Percentiles rank a stretch among this genome's conserved stretches.
These are phyloP conservation scores for Casaregolazyma lundiana DNA, from an alignment of 1,139 yeast species.

Conservation along the genomic window DNA sequence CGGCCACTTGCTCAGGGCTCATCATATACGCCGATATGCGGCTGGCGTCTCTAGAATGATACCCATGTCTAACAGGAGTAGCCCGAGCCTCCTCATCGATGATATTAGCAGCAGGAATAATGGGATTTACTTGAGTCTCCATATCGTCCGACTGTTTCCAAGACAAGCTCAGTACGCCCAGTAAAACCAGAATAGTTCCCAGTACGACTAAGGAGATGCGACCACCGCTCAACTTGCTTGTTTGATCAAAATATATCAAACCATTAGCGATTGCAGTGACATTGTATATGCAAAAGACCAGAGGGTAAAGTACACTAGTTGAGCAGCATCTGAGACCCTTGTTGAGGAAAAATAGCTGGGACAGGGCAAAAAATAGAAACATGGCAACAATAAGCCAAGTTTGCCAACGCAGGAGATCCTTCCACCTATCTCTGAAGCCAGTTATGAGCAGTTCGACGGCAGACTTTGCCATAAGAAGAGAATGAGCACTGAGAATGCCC, in stretches of 20 bases:
- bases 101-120: neutral
- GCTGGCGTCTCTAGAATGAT: slow-evolving; percentile 5
- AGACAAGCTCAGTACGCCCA: slow-evolving; percentile 55
- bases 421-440: slow-evolving; percentile 30
- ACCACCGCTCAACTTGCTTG: slow-evolving; percentile 36
- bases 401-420: slow-evolving; percentile 35
- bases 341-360: slow-evolving; percentile 70
- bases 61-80: neutral
- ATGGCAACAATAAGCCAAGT: slow-evolving; percentile 49
- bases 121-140: neutral
- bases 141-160: slow-evolving; percentile 1
- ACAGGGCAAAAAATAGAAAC: slow-evolving; percentile 65
- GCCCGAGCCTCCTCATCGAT: slow-evolving; percentile 2
- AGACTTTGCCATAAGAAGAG: slow-evolving; percentile 78
- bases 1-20: neutral
- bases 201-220: slow-evolving; percentile 44
- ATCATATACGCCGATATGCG: neutral
- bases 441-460: slow-evolving; percentile 60
- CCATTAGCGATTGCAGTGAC: slow-evolving; percentile 71
- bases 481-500: slow-evolving; percentile 81
- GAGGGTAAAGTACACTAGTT: slow-evolving; percentile 76
- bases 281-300: slow-evolving; percentile 82
- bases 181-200: slow-evolving; percentile 48
- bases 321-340: slow-evolving; percentile 67
- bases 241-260: slow-evolving; percentile 55